Evolutionary conservation across 352 stramenopile genomes (phyloP).

Genomic region (Phytophthora ohioensis): DNA sequence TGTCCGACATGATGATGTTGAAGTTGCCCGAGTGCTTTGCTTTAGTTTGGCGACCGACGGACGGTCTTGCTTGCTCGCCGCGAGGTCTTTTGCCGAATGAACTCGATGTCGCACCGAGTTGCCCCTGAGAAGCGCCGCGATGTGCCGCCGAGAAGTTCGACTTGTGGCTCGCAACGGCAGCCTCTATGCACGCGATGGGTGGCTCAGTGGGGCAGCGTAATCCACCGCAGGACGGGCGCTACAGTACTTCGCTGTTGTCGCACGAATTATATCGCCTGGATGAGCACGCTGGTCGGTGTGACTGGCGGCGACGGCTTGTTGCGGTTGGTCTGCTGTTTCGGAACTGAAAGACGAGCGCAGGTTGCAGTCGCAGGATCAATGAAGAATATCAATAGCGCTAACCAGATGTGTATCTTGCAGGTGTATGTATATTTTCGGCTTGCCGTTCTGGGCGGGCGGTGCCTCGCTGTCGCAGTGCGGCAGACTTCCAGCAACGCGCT

Average conservation of each 20-base stretch:
- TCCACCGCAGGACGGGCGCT: conserved; percentile 13
- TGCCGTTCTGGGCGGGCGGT: conserved; percentile 27
- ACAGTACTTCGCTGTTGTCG: conserved; percentile 9
- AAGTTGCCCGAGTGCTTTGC: conserved; percentile 10
- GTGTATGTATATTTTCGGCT: conserved; percentile 31
- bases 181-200: conserved; percentile 38
- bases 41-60: neutral
- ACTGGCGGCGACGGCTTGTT: conserved; percentile 13
- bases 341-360: conserved; percentile 30
- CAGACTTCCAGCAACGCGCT: conserved; percentile 31
- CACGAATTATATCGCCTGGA: conserved; percentile 29
- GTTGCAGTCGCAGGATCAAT: neutral
- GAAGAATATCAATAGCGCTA: conserved; percentile 31
- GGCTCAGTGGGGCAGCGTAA: conserved; percentile 24
- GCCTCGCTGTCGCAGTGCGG: conserved; percentile 1
- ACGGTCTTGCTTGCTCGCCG: conserved; percentile 8
- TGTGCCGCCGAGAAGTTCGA: conserved; percentile 15
- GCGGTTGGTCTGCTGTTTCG: conserved; percentile 29
- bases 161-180: conserved; percentile 31
- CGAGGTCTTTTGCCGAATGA: conserved; percentile 37
- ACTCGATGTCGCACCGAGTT: conserved; percentile 9
- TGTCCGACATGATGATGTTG: conserved; percentile 54
- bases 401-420: conserved; percentile 33
- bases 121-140: conserved; percentile 13
- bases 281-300: neutral